Base-by-base conservation (phyloP, 805 yeast species). In the Jamesozyma hellenica region DNA sequence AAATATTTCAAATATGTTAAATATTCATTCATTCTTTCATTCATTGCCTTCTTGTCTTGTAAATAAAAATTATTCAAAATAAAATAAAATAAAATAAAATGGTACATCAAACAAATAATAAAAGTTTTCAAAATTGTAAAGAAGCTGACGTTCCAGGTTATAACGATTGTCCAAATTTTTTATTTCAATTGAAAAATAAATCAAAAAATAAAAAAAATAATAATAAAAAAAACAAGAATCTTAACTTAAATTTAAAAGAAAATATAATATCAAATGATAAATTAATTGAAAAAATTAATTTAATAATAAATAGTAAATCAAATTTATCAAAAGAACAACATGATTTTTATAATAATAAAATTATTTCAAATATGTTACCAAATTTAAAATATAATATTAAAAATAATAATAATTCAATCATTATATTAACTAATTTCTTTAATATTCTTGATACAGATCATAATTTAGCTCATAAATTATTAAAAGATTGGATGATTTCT, bases 401-500 rank as follows among this genome's bases (percentile, higher is more conserved):
- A n/a, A 52, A 51, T 35, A 32, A 18, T 2, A 21, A 21, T 21
- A 6, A 5, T 21, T 21, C 23, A 21, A 21, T 21, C 8, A 6
- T 21, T 6, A 53, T 58, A 4, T 34, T 65, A 12, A 40, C 56
- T 0, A 45, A 51, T n/a, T 41, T 57, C 14, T 47, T 63, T 4
- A 40, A 49, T 2, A 49, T 52, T 21, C 36, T 42, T 17, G 40
- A 50, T 8, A 39, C 17, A 4, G 53, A 60, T 19, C 52, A 47
- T n/a, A 42, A 44, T 1, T 32, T 41, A 13, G 69, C 63, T 40
- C 66, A 65, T 40, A 58, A 50, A 42, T 52, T 47, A 36, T 64
- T 64, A 38, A 68, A 64, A 25, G 62, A 70, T 25, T 79, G 75
- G 65, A 75, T 79, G 74, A 63, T 79, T 60, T 49, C 61, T 2